Evolutionary conservation across 441 rosid species (phyloP), one percentile per base, ranked within the genome.

Genomic region (Capsella rubella): DNA sequence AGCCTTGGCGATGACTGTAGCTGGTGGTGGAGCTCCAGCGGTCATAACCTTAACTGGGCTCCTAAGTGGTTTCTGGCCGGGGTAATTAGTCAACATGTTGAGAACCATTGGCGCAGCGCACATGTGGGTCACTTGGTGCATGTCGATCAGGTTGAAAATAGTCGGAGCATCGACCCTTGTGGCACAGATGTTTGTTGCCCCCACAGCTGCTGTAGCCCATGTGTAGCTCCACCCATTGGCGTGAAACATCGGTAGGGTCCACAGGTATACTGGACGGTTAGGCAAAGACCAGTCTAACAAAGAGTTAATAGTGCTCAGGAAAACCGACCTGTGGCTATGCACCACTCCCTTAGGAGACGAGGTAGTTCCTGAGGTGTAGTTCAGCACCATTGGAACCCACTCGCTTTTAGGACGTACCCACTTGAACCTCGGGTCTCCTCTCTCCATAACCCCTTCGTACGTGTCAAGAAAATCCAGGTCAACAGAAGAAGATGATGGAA

Each of bases 241-340:
- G n/a, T 87, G 89, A 77, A 85, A 87, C 73, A 85, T 87, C 0
- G 89, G 89, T 16, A 87, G 9, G 25, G 89, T 82, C 91, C 87
- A 87, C 5, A 87, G 72, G 65, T 82, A 85, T 14, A 84, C 81
- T 0, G 87, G 84, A 18, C 68, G 85, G 53, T 78, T 71, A 5
- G 84, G 87, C 16, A 87, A 51, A 0, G 79, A 59, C 88, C 91
- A 87, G 52, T 85, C 75, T 1, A 87, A 42, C 57, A 85, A 66
- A 9, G 82, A 51, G 53, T 62, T 73, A 52, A 80, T 53, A 2
- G 85, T 28, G 69, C 52, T 37, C 18, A 82, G n/a, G 72, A 74
- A 87, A 55, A 77, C 63, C 0, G 84, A 83, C 2, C 89, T 67
- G 34, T 87, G 89, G 83, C 82, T 76, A 34, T 67, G 84, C 1